Evolutionary conservation across 768 basidiomycete species (phyloP).

Genomic region (Butyriboletus loyo): DNA sequence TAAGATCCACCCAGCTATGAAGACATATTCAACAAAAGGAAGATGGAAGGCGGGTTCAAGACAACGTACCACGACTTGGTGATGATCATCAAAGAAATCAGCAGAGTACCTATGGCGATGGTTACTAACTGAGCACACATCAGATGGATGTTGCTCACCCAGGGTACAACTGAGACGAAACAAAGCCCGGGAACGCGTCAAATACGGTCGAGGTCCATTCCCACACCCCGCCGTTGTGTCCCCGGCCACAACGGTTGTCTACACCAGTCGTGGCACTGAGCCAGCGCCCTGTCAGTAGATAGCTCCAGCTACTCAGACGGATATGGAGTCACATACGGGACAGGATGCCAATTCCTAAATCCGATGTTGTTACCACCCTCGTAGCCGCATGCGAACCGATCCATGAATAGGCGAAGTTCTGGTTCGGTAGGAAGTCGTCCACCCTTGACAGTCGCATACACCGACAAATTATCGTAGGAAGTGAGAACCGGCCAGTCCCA

Average conservation of each 20-base stretch:
- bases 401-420: conserved; percentile 78
- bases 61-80: conserved; percentile 79
- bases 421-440: conserved; percentile 90
- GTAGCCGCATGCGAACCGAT: conserved; percentile 69
- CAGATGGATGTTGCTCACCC: conserved; percentile 46
- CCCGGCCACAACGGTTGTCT: conserved; percentile 47
- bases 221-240: conserved; percentile 95
- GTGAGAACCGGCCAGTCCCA: conserved; percentile 84
- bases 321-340: conserved; percentile 59
- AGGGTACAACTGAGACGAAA: conserved; percentile 76
- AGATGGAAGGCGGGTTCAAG: background rate
- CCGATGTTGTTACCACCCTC: conserved; percentile 81
- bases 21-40: background rate
- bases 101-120: conserved; percentile 56
- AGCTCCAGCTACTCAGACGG: background rate
- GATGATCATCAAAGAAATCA: conserved; percentile 89
- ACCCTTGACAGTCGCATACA: conserved; percentile 83
- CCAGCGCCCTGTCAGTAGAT: background rate
- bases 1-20: conserved; percentile 85
- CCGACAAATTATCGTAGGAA: conserved; percentile 71
- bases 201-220: conserved; percentile 92
- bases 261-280: conserved; percentile 66
- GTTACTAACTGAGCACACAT: background rate
- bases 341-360: conserved; percentile 90
- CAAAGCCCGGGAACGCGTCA: conserved; percentile 70